Evolutionary conservation across 1,139 yeast species (phyloP).

Genomic region (Magnusiomyces suaveolens): DNA sequence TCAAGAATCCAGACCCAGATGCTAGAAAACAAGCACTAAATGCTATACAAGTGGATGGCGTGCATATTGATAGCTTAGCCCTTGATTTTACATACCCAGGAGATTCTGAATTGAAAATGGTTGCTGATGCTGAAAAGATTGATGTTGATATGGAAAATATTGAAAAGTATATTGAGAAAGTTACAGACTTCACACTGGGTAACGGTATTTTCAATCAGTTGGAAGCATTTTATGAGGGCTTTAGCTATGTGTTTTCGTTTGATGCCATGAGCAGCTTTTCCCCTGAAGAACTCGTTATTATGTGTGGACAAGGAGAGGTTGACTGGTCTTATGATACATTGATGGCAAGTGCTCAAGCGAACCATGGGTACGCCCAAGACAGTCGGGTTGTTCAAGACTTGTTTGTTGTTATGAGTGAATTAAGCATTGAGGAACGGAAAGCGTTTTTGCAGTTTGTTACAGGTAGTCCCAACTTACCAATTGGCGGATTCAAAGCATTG

Average conservation of each 20-base stretch:
- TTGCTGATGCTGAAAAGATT: conserved; percentile 45
- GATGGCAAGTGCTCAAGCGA: conserved; percentile 58
- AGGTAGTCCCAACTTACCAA: conserved; percentile 86
- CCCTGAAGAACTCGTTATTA: conserved; percentile 57
- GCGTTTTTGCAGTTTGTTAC: conserved; percentile 79
- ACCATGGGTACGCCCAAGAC: conserved; percentile 79
- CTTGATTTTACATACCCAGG: conserved; percentile 75
- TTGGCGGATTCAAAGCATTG: conserved; percentile 84
- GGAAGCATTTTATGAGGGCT: conserved; percentile 66
- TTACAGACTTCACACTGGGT: conserved; percentile 54
- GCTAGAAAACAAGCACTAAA: conserved; percentile 20
- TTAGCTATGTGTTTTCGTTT: conserved; percentile 76
- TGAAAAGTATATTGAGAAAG: conserved; percentile 46
- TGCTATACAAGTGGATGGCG: conserved; percentile 35
- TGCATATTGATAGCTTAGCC: conserved; percentile 44
- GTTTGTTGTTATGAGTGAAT: conserved; percentile 49
- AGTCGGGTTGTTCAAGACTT: conserved; percentile 55
- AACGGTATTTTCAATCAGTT: conserved; percentile 59
- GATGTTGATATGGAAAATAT: conserved; percentile 48
- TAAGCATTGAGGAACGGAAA: conserved; percentile 49
- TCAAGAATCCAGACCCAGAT: conserved; percentile 16
- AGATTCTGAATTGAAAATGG: conserved; percentile 48
- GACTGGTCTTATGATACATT: conserved; percentile 71
- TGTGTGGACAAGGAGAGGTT: conserved; percentile 70
- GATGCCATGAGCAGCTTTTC: conserved; percentile 61